Conservation (phyloP, 1,139 yeast genomes). For the Yamadazyma mexicana region DNA sequence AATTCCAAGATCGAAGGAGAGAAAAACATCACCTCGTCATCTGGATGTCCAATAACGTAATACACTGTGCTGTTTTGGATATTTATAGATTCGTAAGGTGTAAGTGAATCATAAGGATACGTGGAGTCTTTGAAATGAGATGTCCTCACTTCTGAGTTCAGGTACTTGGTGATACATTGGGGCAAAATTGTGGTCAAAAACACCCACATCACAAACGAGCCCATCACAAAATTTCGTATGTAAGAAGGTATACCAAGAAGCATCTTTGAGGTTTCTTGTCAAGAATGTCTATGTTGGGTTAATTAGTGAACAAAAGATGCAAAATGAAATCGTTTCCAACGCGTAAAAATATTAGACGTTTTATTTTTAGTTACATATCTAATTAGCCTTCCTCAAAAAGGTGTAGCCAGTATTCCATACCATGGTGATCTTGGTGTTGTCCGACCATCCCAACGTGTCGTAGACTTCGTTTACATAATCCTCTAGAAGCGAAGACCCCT, state of each 20-base stretch:
- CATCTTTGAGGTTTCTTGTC: not conserved
- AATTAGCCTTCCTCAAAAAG: slow-evolving; percentile 15
- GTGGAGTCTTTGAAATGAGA: slow-evolving; percentile 20
- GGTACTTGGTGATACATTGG: slow-evolving; percentile 32
- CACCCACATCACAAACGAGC: slow-evolving; percentile 39
- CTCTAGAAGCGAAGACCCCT: slow-evolving; percentile 24
- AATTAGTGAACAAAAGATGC: no score
- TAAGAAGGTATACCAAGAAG: slow-evolving; percentile 6
- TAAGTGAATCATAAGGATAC: slow-evolving; percentile 41
- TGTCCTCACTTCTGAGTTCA: slow-evolving; percentile 27
- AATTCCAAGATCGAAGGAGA: slow-evolving; percentile 72
- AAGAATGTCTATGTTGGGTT: no score
- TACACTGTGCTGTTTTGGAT: slow-evolving; percentile 40
- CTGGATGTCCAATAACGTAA: slow-evolving; percentile 90
- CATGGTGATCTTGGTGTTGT: slow-evolving; percentile 28
- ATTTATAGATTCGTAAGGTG: slow-evolving; percentile 36
- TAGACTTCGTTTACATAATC: slow-evolving; percentile 26
- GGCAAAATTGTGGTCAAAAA: slow-evolving; percentile 42
- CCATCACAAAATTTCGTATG: slow-evolving; percentile 6
- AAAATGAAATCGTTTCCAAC: not conserved
- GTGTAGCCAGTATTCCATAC: slow-evolving; percentile 46
- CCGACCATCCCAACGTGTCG: slow-evolving; percentile 16
- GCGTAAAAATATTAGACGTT: not conserved
- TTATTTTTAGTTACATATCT: not conserved
- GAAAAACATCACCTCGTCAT: slow-evolving; percentile 98